These are phyloP conservation scores for Rhododendron simsii DNA, from an alignment of 148 eudicot genomes.

Conservation along the genomic window DNA sequence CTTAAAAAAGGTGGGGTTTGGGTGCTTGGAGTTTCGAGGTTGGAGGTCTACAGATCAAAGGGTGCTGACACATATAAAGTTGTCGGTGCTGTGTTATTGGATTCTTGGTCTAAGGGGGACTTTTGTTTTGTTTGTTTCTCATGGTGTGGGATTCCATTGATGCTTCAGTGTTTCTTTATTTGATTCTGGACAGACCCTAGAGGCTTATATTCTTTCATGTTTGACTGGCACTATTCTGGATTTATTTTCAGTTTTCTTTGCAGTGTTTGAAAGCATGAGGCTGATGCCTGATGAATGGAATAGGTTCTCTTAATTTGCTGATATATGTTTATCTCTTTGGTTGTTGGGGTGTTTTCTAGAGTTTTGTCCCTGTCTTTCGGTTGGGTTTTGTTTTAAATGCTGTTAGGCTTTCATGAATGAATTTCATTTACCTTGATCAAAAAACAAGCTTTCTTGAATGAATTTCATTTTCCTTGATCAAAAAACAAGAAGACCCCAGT, in stretches of 20 bases:
- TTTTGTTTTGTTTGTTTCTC: not conserved
- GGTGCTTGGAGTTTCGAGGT: not conserved
- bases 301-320: not conserved
- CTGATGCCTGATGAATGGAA: not conserved
- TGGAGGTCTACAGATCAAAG: not conserved
- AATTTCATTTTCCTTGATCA: not conserved
- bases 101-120: not conserved
- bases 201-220: not conserved
- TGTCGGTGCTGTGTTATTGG: not conserved
- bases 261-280: not conserved
- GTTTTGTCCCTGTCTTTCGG: not conserved
- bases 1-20: not conserved
- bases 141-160: not conserved
- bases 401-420: not conserved
- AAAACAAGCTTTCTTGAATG: not conserved
- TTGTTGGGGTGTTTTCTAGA: not conserved
- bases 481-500: not conserved
- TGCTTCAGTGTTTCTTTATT: not conserved
- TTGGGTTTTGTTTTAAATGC: not conserved
- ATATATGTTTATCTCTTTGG: not conserved
- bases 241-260: too few relatives aligned
- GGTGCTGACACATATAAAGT: not conserved
- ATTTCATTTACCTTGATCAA: not conserved
- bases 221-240: not conserved
- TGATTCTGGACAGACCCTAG: not conserved